Conservation (phyloP, 2,329 filamentous ascomycete species). For the Byssothecium circinans region DNA sequence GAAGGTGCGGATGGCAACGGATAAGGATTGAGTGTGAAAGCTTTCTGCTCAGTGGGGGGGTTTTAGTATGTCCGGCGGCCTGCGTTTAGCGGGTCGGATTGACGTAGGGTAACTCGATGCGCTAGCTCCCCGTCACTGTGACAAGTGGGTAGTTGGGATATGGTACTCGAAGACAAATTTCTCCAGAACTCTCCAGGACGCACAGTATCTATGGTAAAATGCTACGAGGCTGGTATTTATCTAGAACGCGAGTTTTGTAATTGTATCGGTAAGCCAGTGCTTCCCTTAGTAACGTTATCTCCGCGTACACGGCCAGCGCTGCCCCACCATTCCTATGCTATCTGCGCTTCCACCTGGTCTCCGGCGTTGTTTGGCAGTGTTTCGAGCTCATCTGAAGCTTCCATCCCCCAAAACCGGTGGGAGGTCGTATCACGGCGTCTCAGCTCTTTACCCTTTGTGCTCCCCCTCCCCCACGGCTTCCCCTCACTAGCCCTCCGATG, state of each 20-base stretch:
- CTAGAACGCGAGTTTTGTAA: slow-evolving; percentile 25
- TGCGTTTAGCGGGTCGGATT: slow-evolving; percentile 30
- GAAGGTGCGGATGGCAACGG: slow-evolving; percentile 29
- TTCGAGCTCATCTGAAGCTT: slow-evolving; percentile 3
- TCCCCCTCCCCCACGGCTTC: slow-evolving; percentile 9
- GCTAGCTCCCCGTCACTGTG: slow-evolving; percentile 10
- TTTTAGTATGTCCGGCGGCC: slow-evolving; percentile 28
- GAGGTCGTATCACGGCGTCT: not conserved
- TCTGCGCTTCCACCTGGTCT: slow-evolving; percentile 1
- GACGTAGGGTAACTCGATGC: slow-evolving; percentile 28
- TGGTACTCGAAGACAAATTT: not conserved
- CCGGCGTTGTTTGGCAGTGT: slow-evolving; percentile 4
- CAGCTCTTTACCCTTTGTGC: not conserved
- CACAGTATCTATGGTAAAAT: too few species aligned
- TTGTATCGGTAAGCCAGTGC: slow-evolving; percentile 40
- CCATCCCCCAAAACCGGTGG: too few species aligned
- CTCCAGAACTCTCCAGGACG: too few species aligned
- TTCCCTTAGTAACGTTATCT: slow-evolving; percentile 34
- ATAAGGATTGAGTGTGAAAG: slow-evolving; percentile 31
- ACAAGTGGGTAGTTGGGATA: slow-evolving; percentile 5
- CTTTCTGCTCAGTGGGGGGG: slow-evolving; percentile 38
- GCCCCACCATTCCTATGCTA: slow-evolving; percentile 27
- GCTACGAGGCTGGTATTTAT: slow-evolving; percentile 17
- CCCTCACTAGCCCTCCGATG: slow-evolving; percentile 26
- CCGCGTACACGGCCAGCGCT: slow-evolving; percentile 29